Base-by-base conservation (phyloP, 1,139 yeast species). In the Ogataea hybrid region DNA sequence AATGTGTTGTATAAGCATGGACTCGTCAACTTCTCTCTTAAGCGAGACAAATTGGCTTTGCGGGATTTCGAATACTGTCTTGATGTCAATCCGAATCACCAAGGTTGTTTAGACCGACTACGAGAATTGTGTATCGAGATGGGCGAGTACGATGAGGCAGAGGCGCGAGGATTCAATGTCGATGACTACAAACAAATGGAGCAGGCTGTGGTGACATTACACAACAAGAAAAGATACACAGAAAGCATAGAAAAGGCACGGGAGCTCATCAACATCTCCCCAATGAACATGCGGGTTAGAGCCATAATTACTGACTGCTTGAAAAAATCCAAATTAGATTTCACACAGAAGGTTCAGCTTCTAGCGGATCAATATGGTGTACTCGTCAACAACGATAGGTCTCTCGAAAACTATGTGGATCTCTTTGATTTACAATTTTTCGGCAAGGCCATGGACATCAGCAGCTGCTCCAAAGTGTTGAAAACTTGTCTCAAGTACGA, bases 401-500 rank as follows among this genome's bases (percentile, higher is more conserved):
- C 49, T 17, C 30, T 51, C 23, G 44, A 46, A 6, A 49, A 52
- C 29, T 58, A 41, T 36, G 51, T 48, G n/a, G 42, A 49, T 15
- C 37, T 59, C 12, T 54, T 51, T 29, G 50, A 55, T 38, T 37
- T 62, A 14, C 50, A 52, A 12, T 35, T 56, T 23, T 59, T 61
- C 40, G 62, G 54, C 3, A 44, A 42, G 21, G 37, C 51, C 1
- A 31, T 37, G 11, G 48, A 44, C 12, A 22, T 66, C 41, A 30
- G 41, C 2, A 30, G 43, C 6, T 38, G 50, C 5, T 57, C 57
- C 11, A 54, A 49, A 27, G 60, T 65, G 35, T 50, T 76, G 28
- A 57, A 62, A 11, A 59, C 61, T 33, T 86, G 95, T 58, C 66
- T 86, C 40, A 76, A 83, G 50, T 75, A 74, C 36, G 86, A 87